Evolutionary conservation across 1,284 basidiomycete genomes (phyloP).

Genomic region (Ganoderma leucocontextum): DNA sequence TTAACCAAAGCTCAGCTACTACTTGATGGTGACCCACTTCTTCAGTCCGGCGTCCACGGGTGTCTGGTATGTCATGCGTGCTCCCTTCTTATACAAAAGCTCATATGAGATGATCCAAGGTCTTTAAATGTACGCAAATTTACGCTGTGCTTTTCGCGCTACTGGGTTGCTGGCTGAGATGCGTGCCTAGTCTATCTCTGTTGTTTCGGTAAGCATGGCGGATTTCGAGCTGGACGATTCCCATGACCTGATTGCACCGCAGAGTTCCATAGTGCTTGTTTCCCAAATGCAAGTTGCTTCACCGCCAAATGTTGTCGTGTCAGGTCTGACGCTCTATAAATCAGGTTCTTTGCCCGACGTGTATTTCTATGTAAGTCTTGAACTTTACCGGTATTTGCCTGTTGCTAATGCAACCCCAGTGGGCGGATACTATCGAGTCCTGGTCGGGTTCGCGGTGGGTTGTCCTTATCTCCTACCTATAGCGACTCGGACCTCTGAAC

Average conservation of each 20-base stretch:
- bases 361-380: neutral
- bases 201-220: neutral
- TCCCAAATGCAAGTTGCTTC: neutral
- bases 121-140: neutral
- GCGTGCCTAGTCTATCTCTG: neutral
- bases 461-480: neutral
- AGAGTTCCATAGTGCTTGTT: neutral
- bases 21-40: conserved; percentile 10
- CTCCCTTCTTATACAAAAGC: neutral
- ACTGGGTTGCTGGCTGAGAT: neutral
- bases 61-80: neutral
- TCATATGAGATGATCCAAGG: neutral
- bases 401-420: neutral
- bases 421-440: neutral
- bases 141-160: too few relatives aligned
- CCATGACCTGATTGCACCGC: neutral
- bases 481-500: neutral
- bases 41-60: neutral
- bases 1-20: neutral
- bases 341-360: conserved; percentile 4
- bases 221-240: neutral
- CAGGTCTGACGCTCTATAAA: neutral
- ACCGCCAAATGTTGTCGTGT: neutral
- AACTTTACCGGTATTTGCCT: neutral
- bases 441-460: neutral